Base-by-base conservation (phyloP, 2,329 filamentous ascomycete species). In the Xylaria digitata region DNA sequence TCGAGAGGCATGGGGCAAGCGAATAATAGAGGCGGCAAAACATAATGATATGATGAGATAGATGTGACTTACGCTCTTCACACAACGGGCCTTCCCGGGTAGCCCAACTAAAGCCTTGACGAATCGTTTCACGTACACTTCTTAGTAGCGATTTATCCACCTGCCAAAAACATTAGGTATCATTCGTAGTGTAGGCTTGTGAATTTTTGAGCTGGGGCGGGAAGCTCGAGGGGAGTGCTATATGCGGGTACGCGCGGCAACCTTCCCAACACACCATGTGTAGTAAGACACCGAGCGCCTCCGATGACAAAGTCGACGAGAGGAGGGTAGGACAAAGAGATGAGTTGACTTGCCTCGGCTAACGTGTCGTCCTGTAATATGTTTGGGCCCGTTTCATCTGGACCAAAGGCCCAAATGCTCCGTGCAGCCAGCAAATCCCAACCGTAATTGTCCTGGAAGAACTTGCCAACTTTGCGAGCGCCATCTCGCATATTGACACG, bases 391-490 rank as follows among this genome's bases (percentile, higher is more conserved):
- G 90, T 91, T 71, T 99, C 96, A 65, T 98, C 95, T 3, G 96
- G 96, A 2, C 96, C 96, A 81, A 99, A 99, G 1, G 96, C 96
- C 96, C 96, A 99, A 76, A 99, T 97, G 77, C 94, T 97, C 75
- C 96, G 88, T 26, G 93, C 93, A 15, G 96, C 95, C 69, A 99
- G 86, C 74, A 97, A 89, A 81, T 99, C 96, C 91, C 96, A 99
- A 63, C 94, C 95, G 78, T 99, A 97, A 71, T 93, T 96, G 68
- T 97, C 93, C 78, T 98, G 94, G 75, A 99, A 98, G 83, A 96
- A 98, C 76, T 96, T 96, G 74, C 94, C 95, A 48, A 96, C 96
- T 77, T 95, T 94, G 63, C 94, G 90, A 49, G 96, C 92, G 1
- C 96, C 94, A 73, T 98, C 95, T 70, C 92, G 93, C 81, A 99